Evolutionary conservation across 2,329 filamentous ascomycete species (phyloP), one percentile per base, ranked within the genome.

Genomic region (Monosporascus cannonballus): DNA sequence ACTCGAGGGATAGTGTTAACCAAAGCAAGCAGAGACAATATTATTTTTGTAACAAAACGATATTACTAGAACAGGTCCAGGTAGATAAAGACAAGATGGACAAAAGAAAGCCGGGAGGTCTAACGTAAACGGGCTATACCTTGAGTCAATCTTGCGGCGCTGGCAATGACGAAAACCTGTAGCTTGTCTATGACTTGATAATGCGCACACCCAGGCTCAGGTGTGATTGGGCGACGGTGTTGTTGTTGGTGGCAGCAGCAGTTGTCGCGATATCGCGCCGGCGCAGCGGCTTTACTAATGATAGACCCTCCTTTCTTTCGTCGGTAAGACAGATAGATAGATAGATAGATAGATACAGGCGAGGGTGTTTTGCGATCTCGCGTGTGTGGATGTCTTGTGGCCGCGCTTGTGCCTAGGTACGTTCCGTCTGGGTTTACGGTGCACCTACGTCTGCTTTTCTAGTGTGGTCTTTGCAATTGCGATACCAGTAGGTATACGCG

Each of bases 1-100:
- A 57, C 37, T 52, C 49, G 52, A 53, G 38, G 41, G 36, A 50
- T 24, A 36, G 47, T 4, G 18, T 27, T 46, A 53, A 34, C 42
- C 47, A 27, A 27, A 53, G 47, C 51, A 54, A 38, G 48, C 37
- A 50, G 44, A 57, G 27, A 30, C 4, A 30, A 14, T 30, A 14
- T 30, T 30, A 30, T 14, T 30, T 30, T 14, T 30, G 27, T 30
- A 30, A 30, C 27, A n/a, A 14, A 30, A 2, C 9, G 27, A 30
- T 14, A 30, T 30, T 30, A 30, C 27, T 14, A 11, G 3, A 14
- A 30, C 27, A 4, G 9, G 4, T 7, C 9, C 27, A 30, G 27
- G 27, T 30, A 9, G 47, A 39, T 6, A 49, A 15, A 18, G 24
- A 17, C 4, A n/a, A 49, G 27, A 46, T n/a, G 15, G n/a, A n/a